Evolutionary conservation across 495 filamentous ascomycete genomes (phyloP).

Genomic region (Oidiodendron maius): DNA sequence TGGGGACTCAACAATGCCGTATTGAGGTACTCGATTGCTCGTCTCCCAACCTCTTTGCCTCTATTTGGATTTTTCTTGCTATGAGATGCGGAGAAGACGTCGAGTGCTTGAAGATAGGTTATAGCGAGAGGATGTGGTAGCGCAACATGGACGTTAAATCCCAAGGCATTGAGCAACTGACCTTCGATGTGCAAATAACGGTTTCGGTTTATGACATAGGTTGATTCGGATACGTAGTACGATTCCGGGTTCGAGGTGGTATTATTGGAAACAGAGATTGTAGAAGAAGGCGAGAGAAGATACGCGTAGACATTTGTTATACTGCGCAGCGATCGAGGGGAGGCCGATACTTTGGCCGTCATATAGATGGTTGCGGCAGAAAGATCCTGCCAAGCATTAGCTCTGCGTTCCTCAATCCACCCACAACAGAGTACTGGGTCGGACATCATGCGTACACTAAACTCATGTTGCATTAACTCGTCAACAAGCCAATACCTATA

Average conservation of each 20-base stretch:
- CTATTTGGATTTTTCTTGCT: conserved; percentile 9
- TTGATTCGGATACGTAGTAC: conserved; percentile 69
- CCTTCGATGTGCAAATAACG: conserved; percentile 66
- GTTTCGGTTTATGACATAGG: conserved; percentile 56
- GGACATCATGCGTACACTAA: conserved; percentile 39
- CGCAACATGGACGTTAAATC: conserved; percentile 77
- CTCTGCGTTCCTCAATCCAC: too few relatives aligned
- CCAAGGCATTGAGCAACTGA: conserved; percentile 64
- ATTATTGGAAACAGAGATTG: conserved; percentile 35
- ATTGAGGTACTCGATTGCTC: conserved; percentile 69
- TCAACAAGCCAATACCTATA: conserved; percentile 72
- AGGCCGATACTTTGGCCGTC: conserved; percentile 74
- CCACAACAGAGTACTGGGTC: too few relatives aligned
- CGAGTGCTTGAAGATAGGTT: conserved; percentile 88
- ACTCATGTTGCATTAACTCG: conserved; percentile 35
- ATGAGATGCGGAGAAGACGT: conserved; percentile 36
- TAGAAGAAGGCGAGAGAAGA: conserved; percentile 63
- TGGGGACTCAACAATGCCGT: conserved; percentile 80
- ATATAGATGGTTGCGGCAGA: conserved; percentile 81
- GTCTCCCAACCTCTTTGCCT: conserved; percentile 45
- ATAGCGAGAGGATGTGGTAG: conserved; percentile 84
- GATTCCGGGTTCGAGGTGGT: conserved; percentile 41
- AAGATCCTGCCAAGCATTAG: conserved; percentile 49
- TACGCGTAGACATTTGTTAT: conserved; percentile 80
- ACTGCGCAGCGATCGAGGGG: conserved; percentile 69